Base-by-base conservation (phyloP, 495 filamentous ascomycete genomes). In the Penicillium desertorum region DNA sequence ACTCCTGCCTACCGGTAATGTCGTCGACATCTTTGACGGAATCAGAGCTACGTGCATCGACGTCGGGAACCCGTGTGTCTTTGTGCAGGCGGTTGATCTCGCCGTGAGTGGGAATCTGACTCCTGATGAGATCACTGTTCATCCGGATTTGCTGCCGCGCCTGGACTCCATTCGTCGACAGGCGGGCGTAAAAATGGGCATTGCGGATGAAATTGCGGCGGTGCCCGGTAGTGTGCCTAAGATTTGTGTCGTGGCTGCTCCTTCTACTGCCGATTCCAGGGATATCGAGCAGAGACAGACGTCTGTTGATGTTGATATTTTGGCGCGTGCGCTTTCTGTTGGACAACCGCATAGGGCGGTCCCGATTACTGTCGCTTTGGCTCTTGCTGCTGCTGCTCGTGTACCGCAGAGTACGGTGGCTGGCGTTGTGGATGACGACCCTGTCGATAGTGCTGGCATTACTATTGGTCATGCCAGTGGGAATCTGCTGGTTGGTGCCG, bases 31-130 rank as follows among this genome's bases (percentile, higher is more conserved):
- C 0, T 72, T 90, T 30, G 68, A 76, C 6, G 79, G 81, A 2
- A 67, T 83, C 0, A 62, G 72, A n/a, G 83, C 80, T 2, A 83
- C 73, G 9, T 79, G 76, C 39, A 77, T 90, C 27, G 88, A 92
- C 56, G 85, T 81, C 3, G 81, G 79, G 1, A 90, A 89, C 57
- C 88, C 88, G 0, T 82, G 83, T 34, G 79, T 87, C 4, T 90
- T 90, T 63, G 73, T 90, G 0, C 69, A 69, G 8, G 81, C 81
- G 2, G 61, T 61, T 1, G 81, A 83, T 60, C 62, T 89, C 0
- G 79, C 72, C 5, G 62, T 87, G 0, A 55, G 68, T 1, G 74
- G 77, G 9, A 76, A 77, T 2, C 64, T 88, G 22, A 73, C 77
- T 4, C 85, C 86, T 0, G 73, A 82, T 49, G 73, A 73, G 3